Conservation (phyloP, 2,329 filamentous ascomycete genomes). For the Dactylellina drechsleri region DNA sequence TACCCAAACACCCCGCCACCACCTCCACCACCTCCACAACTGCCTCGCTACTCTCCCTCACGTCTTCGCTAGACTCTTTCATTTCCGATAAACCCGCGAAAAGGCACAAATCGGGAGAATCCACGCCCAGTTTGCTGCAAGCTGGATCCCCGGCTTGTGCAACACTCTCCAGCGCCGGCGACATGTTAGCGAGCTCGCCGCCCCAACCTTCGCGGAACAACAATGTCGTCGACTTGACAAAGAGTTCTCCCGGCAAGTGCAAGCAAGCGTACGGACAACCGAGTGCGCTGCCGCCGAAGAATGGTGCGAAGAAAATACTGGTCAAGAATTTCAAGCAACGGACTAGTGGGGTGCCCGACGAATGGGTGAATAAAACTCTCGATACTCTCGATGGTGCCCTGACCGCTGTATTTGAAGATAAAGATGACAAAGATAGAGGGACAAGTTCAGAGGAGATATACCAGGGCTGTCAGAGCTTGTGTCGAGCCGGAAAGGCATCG, state of each 20-base stretch:
- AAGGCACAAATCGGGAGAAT: conserved; percentile 50
- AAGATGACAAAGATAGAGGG: conserved; percentile 69
- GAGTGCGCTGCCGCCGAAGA: conserved; percentile 39
- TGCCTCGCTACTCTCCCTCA: conserved; percentile 15
- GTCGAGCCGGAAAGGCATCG: conserved; percentile 77
- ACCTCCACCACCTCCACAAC: not conserved
- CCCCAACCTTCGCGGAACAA: conserved; percentile 31
- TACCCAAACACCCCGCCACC: conserved; percentile 10
- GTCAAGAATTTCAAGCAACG: conserved; percentile 86
- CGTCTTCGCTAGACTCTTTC: conserved; percentile 6
- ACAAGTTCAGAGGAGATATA: conserved; percentile 89
- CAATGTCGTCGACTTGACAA: conserved; percentile 43
- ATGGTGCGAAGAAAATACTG: conserved; percentile 77
- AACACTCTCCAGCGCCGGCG: conserved; percentile 14
- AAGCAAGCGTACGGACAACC: conserved; percentile 43
- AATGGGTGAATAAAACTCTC: conserved; percentile 82
- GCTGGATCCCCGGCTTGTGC: conserved; percentile 22
- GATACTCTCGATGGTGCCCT: conserved; percentile 78
- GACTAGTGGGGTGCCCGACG: conserved; percentile 73
- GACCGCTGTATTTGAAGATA: conserved; percentile 74
- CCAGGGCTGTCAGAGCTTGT: conserved; percentile 89
- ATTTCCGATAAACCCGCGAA: conserved; percentile 41
- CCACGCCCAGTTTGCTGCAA: conserved; percentile 21
- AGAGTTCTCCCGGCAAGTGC: conserved; percentile 12
- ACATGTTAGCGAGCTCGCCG: conserved; percentile 50